Base-by-base conservation (phyloP, 148 eudicot species). In the Vaccinium myrtillus region DNA sequence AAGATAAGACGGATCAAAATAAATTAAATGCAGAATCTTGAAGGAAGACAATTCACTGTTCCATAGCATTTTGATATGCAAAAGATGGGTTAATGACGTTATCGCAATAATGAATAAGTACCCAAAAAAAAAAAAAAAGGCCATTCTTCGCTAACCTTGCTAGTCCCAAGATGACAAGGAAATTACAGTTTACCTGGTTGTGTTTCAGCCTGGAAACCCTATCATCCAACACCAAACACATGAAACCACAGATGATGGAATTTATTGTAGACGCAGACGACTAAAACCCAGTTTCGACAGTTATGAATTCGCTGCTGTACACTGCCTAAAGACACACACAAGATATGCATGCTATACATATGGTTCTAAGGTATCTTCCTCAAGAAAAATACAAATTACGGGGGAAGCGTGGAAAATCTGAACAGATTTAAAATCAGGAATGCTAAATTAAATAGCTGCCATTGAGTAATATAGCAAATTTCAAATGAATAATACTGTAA, bases 161-260 rank as follows among this genome's bases (percentile, higher is more conserved):
- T n/a, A 21, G 13, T 61, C 69, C 69, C n/a, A 61, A n/a, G 27
- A 61, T 21, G 69, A 61, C 3, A 19, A 59, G 23, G 67, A 9
- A 63, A 63, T n/a, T 63, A 63, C 69, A 59, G 69, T n/a, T 63
- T n/a, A 63, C 69, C 69, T 21, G 69, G 69, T n/a, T n/a, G 25
- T n/a, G 69, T 11, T 63, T 63, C n/a, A 63, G 69, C 69, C 69
- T 9, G 27, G 23, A n/a, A 63, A 63, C 70, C 12, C 70, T 23
- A n/a, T n/a, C 30, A 63, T 2, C 27, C 4, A 63, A 8, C n/a
- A 63, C 5, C 67, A 61, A 23, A 59, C 3, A 21, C 67, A 61
- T 19, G 23, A 61, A 61, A 0, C 67, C 27, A 11, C 15, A 63
- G 27, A 63, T 9, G 70, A 63, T 63, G 70, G 70, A 61, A 61